These are phyloP conservation scores for Camillea tinctor DNA, from an alignment of 2,329 filamentous ascomycete species.

Conservation along the genomic window DNA sequence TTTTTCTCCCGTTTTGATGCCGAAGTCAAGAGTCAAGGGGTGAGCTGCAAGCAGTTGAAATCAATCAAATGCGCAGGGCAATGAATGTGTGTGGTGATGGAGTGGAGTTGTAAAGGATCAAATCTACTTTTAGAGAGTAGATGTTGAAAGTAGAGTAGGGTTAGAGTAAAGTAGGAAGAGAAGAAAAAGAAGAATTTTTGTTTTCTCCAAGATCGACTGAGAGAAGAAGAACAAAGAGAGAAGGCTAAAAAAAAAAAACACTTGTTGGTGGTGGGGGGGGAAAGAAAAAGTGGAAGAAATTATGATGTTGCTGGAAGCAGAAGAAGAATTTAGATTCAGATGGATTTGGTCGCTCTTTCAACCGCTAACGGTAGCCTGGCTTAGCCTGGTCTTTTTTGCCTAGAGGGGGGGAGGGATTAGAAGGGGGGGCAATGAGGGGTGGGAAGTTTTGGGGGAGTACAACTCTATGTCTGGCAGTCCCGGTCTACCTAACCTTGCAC, in stretches of 20 bases:
- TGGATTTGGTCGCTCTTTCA: conserved; percentile 27
- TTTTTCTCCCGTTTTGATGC: conserved; percentile 31
- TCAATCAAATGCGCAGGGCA: not conserved
- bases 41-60: not conserved
- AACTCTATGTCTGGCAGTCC: not conserved
- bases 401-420: not conserved
- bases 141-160: not conserved
- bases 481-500: not conserved
- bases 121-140: not conserved
- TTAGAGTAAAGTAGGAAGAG: not conserved
- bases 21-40: not conserved
- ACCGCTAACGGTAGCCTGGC: conserved; percentile 20
- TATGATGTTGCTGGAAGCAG: conserved; percentile 30
- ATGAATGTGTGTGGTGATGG: not conserved
- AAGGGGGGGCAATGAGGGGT: too few relatives aligned
- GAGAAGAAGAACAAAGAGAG: conserved; percentile 12
- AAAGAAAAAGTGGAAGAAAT: conserved; percentile 26
- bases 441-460: too few relatives aligned
- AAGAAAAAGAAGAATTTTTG: not conserved
- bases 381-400: too few relatives aligned
- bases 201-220: not conserved
- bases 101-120: not conserved
- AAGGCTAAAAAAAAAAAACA: conserved; percentile 15
- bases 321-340: conserved; percentile 27
- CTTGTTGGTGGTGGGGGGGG: conserved; percentile 12